A percentile compares a stretch with the other conserved stretches of the same genome.
phyloP scores from a whole-genome alignment of 2,329 filamentous ascomycete species.

The Colletotrichum paranaense region DNA sequence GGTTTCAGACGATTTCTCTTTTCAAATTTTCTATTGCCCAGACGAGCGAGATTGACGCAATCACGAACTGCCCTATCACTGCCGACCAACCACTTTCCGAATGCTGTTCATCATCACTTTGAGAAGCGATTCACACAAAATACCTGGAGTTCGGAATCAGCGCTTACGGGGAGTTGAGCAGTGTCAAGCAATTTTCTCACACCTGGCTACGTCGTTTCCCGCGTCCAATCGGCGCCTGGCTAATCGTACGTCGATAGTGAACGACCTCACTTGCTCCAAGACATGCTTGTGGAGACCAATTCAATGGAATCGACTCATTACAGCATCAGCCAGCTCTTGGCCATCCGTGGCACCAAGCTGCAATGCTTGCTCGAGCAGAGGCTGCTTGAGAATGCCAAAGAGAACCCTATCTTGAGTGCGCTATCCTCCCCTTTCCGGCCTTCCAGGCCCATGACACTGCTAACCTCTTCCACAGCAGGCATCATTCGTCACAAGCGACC shows the following conservation, averaged over 20 bases:
- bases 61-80: neutral
- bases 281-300: neutral
- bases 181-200: neutral
- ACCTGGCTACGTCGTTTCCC: neutral
- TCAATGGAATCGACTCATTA: slow-evolving; percentile 28
- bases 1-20: neutral
- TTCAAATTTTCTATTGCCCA: neutral
- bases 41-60: neutral
- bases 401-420: slow-evolving; percentile 12
- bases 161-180: too few relatives aligned
- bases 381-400: slow-evolving; percentile 20
- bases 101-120: neutral
- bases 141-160: neutral
- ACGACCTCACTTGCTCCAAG: neutral
- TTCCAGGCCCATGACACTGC: neutral
- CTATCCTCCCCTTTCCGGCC: too few relatives aligned
- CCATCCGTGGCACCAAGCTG: slow-evolving; percentile 21
- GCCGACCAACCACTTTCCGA: neutral
- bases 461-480: slow-evolving; percentile 20
- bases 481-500: slow-evolving; percentile 24
- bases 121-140: neutral
- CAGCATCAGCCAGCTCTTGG: slow-evolving; percentile 23
- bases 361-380: slow-evolving; percentile 14
- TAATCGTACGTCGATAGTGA: neutral
- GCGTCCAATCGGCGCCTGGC: neutral